Evolutionary conservation across 108 stramenopile genomes (phyloP).

Genomic region (Cyclotella distinguenda): DNA sequence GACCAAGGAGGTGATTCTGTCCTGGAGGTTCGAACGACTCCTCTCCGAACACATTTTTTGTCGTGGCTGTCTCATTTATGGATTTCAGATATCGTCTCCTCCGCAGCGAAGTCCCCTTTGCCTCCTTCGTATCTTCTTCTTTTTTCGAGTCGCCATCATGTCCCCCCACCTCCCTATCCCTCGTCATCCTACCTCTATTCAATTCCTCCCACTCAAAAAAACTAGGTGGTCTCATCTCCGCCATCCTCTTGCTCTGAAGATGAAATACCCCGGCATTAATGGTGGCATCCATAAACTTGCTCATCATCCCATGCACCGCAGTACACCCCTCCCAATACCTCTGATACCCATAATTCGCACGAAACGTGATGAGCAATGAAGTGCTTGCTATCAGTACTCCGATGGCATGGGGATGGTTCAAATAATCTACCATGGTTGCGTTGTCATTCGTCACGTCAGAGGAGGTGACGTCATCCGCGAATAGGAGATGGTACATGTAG

Average conservation of each 20-base stretch:
- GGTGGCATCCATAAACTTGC: slow-evolving; percentile 75
- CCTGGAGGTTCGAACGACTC: slow-evolving; percentile 1
- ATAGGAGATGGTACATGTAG: background rate
- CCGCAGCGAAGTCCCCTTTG: no score
- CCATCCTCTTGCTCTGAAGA: slow-evolving; percentile 60
- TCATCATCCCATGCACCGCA: slow-evolving; percentile 55
- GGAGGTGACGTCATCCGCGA: slow-evolving; percentile 1
- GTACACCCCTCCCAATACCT: slow-evolving; percentile 73
- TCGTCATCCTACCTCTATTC: slow-evolving; percentile 49
- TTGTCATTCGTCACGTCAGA: background rate
- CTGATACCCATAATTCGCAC: slow-evolving; percentile 67
- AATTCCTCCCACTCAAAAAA: slow-evolving; percentile 67
- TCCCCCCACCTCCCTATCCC: slow-evolving; percentile 56
- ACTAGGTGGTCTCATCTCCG: slow-evolving; percentile 58
- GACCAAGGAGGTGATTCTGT: slow-evolving; percentile 41
- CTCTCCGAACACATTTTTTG: background rate
- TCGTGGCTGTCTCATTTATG: background rate
- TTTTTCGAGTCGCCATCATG: background rate
- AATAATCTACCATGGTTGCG: background rate
- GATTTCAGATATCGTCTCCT: no score
- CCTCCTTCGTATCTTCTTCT: no score
- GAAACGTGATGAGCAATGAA: slow-evolving; percentile 70
- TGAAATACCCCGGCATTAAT: slow-evolving; percentile 57
- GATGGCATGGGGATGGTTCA: slow-evolving; percentile 73
- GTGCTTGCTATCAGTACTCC: slow-evolving; percentile 56